Conservation (phyloP, 352 stramenopile species). For the Phytopythium mirpurense region DNA sequence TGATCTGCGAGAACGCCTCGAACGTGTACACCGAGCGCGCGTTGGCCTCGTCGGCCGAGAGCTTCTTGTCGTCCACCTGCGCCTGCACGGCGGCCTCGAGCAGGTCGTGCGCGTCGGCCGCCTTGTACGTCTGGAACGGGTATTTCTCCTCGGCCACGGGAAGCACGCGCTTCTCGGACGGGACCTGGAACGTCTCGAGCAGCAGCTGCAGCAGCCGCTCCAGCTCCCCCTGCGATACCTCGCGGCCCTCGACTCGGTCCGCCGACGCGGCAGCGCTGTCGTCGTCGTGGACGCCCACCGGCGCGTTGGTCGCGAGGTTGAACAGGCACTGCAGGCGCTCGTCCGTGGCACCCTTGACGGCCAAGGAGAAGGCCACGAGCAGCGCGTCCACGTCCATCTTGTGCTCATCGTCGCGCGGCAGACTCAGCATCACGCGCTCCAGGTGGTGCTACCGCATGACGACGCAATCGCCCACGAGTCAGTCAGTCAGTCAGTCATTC, state of each 20-base stretch:
- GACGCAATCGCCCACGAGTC: too few species aligned
- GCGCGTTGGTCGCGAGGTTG: constrained; percentile 47
- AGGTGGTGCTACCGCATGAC: constrained; percentile 59
- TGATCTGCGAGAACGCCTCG: constrained; percentile 71
- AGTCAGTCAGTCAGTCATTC: too few species aligned
- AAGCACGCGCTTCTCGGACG: constrained; percentile 80
- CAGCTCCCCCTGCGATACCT: constrained; percentile 52
- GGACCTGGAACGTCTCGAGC: constrained; percentile 76
- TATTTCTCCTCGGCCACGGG: constrained; percentile 61
- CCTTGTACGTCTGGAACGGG: constrained; percentile 73
- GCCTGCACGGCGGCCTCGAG: constrained; percentile 33
- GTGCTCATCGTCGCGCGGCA: constrained; percentile 43
- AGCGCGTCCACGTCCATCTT: constrained; percentile 67
- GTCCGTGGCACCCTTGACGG: constrained; percentile 64
- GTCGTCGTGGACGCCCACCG: constrained; percentile 17
- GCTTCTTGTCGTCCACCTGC: constrained; percentile 39
- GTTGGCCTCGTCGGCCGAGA: constrained; percentile 51
- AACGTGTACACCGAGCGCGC: constrained; percentile 55
- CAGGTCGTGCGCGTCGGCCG: constrained; percentile 27
- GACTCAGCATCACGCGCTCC: constrained; percentile 69
- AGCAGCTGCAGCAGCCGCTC: constrained; percentile 62
- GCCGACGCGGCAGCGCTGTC: not conserved
- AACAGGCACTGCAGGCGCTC: constrained; percentile 72
- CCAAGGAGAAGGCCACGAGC: constrained; percentile 80
- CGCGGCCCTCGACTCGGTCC: constrained; percentile 22